Conservation (phyloP, 75 land plant genomes). For the Picea glauca region DNA sequence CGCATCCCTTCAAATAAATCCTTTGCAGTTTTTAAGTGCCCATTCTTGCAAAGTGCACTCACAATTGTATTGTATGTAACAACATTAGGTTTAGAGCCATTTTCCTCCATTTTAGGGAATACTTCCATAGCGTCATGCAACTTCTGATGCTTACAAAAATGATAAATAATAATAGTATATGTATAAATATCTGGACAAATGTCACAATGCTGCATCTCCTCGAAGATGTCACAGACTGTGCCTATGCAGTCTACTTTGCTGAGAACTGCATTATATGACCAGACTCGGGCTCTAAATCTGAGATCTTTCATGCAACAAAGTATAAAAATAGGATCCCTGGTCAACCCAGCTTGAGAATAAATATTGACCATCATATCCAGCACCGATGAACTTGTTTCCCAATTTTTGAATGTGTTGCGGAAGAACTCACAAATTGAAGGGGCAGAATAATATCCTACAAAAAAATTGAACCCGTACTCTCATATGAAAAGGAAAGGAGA, state of each 20-base stretch:
- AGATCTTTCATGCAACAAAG: constrained; percentile 5
- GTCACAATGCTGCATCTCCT: background rate
- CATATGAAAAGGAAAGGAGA: background rate
- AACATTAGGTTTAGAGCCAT: background rate
- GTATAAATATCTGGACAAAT: constrained; percentile 7
- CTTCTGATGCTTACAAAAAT: constrained; percentile 2
- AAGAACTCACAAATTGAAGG: constrained; percentile 3
- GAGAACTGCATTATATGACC: background rate
- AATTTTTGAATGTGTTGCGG: background rate
- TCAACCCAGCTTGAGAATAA: constrained; percentile 8
- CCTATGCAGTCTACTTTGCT: background rate
- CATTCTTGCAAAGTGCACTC: background rate
- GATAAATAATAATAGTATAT: background rate
- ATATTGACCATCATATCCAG: background rate
- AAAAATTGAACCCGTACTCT: constrained; percentile 3
- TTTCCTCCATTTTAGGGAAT: background rate
- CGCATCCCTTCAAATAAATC: background rate
- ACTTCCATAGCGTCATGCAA: background rate
- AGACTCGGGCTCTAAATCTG: background rate
- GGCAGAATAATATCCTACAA: constrained; percentile 5
- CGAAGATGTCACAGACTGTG: background rate
- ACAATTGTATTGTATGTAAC: constrained; percentile 8
- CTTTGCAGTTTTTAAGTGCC: constrained; percentile 7
- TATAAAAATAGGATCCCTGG: background rate
- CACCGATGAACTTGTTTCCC: constrained; percentile 3